These are phyloP conservation scores for Ceratocystis destructans DNA, from an alignment of 2,329 filamentous ascomycete species.

Conservation along the genomic window DNA sequence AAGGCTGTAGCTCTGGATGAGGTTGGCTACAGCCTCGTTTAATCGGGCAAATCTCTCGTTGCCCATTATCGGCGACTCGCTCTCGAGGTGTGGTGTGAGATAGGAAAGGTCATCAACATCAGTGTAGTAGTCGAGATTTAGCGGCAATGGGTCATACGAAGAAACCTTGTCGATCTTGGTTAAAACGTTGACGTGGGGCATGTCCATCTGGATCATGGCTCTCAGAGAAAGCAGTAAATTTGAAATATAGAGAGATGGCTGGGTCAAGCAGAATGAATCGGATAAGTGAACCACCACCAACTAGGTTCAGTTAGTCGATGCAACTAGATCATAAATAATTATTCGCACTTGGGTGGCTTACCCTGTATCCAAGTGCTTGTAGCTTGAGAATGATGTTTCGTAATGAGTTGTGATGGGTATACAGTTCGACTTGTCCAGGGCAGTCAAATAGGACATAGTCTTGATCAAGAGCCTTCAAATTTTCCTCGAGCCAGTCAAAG, in stretches of 20 bases:
- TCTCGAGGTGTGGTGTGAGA: constrained; percentile 64
- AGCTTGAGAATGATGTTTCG: constrained; percentile 84
- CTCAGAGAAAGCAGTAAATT: constrained; percentile 84
- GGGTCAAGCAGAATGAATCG: constrained; percentile 83
- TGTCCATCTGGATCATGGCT: constrained; percentile 96
- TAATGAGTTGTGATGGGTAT: constrained; percentile 85
- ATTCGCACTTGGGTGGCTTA: constrained; percentile 33
- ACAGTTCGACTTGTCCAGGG: constrained; percentile 91
- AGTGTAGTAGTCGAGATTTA: constrained; percentile 95
- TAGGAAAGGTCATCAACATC: constrained; percentile 89
- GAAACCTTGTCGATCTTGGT: constrained; percentile 94
- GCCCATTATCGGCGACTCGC: constrained; percentile 56
- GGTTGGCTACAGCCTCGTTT: constrained; percentile 71
- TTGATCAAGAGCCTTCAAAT: constrained; percentile 65
- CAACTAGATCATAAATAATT: constrained; percentile 23
- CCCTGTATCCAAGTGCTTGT: constrained; percentile 83
- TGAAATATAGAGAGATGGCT: constrained; percentile 88
- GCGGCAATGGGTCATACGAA: constrained; percentile 72
- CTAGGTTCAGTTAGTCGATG: constrained; percentile 33
- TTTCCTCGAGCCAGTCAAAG: constrained; percentile 77
- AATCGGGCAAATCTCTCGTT: constrained; percentile 68
- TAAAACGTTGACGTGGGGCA: constrained; percentile 87
- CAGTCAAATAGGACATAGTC: constrained; percentile 95
- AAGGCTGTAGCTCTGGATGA: constrained; percentile 81
- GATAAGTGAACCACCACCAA: constrained; percentile 86